phyloP scores from a whole-genome alignment of 1,139 yeast genomes.

The Suhomyces choctaworum region DNA sequence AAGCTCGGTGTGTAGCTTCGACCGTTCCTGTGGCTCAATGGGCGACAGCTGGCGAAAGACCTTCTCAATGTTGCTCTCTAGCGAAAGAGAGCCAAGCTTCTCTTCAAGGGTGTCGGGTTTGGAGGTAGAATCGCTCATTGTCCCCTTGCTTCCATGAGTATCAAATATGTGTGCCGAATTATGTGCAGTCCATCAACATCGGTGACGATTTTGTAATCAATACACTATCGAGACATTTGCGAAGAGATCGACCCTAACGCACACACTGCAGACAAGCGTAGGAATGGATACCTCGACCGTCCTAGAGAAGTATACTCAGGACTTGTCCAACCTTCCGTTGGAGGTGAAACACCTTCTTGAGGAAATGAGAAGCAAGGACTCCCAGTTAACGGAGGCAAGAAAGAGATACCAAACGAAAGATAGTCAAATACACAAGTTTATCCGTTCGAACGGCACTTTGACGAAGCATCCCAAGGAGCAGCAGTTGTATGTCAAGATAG shows the following conservation, averaged over 20 bases:
- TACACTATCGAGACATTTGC: background rate
- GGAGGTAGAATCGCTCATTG: background rate
- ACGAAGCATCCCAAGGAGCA: conserved; percentile 83
- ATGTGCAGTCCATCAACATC: conserved; percentile 1
- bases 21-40: background rate
- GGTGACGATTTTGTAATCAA: background rate
- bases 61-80: background rate
- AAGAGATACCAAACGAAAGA: conserved; percentile 73
- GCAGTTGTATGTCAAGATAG: conserved; percentile 63
- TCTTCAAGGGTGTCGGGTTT: background rate
- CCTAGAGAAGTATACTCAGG: conserved; percentile 51
- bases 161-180: background rate
- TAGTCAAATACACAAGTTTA: conserved; percentile 75
- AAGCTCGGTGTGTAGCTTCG: background rate
- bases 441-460: conserved; percentile 79
- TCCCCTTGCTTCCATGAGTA: background rate
- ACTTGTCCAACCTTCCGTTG: conserved; percentile 80
- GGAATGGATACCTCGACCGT: conserved; percentile 51
- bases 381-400: conserved; percentile 63
- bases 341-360: conserved; percentile 81
- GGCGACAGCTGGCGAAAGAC: conserved; percentile 1
- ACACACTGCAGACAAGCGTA: too few relatives aligned
- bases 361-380: conserved; percentile 74
- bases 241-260: too few relatives aligned
- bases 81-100: background rate